A percentile compares a stretch with the other conserved stretches of the same genome.
Evolutionary conservation across 805 yeast genomes (phyloP).

Genomic region (Ogataea nitratoaversa): DNA sequence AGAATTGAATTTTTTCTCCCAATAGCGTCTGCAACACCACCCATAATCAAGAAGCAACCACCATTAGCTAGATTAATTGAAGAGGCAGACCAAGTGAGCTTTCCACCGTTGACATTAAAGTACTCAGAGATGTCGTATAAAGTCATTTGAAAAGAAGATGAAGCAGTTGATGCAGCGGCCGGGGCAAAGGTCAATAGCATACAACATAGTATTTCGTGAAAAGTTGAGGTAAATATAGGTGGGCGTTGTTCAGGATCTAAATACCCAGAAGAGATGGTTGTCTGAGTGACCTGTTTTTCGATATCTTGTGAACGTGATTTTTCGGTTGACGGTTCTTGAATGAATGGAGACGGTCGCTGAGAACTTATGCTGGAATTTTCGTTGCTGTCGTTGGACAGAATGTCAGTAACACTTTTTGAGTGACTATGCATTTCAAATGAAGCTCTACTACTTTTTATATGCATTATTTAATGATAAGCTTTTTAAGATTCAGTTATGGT

Average conservation of each 20-base stretch:
- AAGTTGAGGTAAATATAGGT: conserved; percentile 27
- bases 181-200: conserved; percentile 35
- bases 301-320: background rate
- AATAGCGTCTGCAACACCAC: conserved; percentile 44
- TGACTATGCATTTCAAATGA: no score
- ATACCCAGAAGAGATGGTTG: background rate
- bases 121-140: conserved; percentile 32
- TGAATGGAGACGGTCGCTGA: no score
- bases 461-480: no score
- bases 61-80: conserved; percentile 41
- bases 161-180: conserved; percentile 36
- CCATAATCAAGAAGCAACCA: conserved; percentile 38
- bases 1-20: conserved; percentile 41
- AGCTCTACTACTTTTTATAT: no score
- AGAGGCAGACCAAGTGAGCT: conserved; percentile 40
- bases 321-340: no score
- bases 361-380: no score
- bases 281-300: background rate
- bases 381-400: no score
- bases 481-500: no score
- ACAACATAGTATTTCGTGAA: conserved; percentile 33
- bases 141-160: conserved; percentile 35
- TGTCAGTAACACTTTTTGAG: no score
- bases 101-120: conserved; percentile 37
- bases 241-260: conserved; percentile 33